Percentiles rank a stretch among this genome's conserved stretches.
These are phyloP conservation scores for Clitopilus passeckerianus DNA, from an alignment of 768 basidiomycete genomes.

Conservation along the genomic window DNA sequence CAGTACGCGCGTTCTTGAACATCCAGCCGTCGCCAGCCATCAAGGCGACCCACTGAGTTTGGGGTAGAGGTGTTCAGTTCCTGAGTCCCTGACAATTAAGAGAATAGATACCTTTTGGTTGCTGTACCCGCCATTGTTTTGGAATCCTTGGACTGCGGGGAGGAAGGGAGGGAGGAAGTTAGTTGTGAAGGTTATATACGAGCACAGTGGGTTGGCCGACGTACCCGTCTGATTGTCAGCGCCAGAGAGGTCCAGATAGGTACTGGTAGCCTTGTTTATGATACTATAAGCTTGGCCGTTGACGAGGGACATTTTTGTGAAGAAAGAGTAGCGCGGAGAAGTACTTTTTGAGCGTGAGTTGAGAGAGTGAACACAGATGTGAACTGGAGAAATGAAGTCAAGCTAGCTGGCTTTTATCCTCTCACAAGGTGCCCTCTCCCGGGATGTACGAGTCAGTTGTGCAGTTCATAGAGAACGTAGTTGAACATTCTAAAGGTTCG, in stretches of 20 bases:
- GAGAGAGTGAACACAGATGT: too few relatives aligned
- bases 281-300: background rate
- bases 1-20: background rate
- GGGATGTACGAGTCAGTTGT: too few relatives aligned
- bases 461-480: too few relatives aligned
- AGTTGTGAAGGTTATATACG: background rate
- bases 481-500: too few relatives aligned
- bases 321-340: too few relatives aligned
- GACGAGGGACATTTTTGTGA: background rate
- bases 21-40: background rate
- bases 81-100: background rate
- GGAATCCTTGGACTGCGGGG: background rate
- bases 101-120: background rate
- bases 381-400: too few relatives aligned
- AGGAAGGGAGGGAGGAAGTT: background rate
- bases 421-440: too few relatives aligned
- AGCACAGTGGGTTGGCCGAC: background rate
- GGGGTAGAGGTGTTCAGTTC: background rate
- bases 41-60: background rate
- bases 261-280: background rate
- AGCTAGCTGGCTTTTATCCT: too few relatives aligned
- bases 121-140: background rate
- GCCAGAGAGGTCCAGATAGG: background rate
- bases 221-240: background rate
- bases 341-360: too few relatives aligned